Evolutionary conservation across 495 filamentous ascomycete genomes (phyloP).

Genomic region (Podospora conica): DNA sequence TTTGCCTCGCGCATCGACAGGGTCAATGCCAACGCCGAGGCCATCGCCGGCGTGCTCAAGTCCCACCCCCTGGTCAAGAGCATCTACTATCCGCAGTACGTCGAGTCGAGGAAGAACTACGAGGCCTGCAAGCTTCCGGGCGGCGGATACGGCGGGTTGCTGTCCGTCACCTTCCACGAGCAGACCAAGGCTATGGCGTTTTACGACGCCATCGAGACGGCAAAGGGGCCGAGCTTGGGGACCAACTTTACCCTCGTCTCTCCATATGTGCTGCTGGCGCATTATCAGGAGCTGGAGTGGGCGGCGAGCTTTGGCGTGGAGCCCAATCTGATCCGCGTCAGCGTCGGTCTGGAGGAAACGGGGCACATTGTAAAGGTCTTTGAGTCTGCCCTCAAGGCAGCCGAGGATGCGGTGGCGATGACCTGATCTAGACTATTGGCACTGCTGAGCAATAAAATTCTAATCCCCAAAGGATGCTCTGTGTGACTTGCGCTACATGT

Average conservation of each 20-base stretch:
- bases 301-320: conserved; percentile 73
- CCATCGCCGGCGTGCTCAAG: conserved; percentile 63
- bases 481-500: not conserved
- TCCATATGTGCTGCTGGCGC: conserved; percentile 86
- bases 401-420: conserved; percentile 22
- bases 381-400: conserved; percentile 42
- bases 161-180: conserved; percentile 72
- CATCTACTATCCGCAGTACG: conserved; percentile 82
- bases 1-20: conserved; percentile 77
- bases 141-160: conserved; percentile 86
- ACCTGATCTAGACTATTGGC: not conserved
- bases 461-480: not conserved
- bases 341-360: conserved; percentile 82
- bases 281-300: conserved; percentile 91
- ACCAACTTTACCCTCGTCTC: conserved; percentile 92
- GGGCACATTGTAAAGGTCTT: conserved; percentile 51
- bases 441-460: not conserved
- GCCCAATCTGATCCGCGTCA: conserved; percentile 71
- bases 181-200: conserved; percentile 69
- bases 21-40: conserved; percentile 82
- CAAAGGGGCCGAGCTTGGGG: conserved; percentile 90
- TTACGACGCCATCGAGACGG: conserved; percentile 78
- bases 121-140: conserved; percentile 66
- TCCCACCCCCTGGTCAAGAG: conserved; percentile 58
- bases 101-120: conserved; percentile 61